Conservation (phyloP, 2,329 filamentous ascomycete genomes). For the Blastomyces gilchristii region DNA sequence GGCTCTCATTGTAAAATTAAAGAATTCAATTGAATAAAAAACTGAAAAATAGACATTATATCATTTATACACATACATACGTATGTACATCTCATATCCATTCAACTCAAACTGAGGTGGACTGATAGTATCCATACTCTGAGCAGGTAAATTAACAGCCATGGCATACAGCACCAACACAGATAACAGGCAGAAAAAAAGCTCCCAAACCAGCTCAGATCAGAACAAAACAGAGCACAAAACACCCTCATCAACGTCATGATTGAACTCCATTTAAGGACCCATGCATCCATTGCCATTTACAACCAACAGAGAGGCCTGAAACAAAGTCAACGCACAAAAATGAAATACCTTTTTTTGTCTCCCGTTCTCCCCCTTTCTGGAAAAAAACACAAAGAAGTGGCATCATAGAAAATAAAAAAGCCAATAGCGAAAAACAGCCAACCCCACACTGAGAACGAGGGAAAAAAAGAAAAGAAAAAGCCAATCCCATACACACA, state of each 20-base stretch:
- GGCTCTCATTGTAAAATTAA: too few species aligned
- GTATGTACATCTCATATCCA: neutral
- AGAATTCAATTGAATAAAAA: neutral
- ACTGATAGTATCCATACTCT: neutral
- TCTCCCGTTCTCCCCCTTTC: neutral
- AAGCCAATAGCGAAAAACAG: neutral
- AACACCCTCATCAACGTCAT: neutral
- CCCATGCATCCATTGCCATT: neutral
- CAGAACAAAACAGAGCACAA: neutral
- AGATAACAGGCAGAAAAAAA: neutral
- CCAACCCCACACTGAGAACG: neutral
- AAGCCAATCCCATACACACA: neutral
- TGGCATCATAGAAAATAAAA: neutral
- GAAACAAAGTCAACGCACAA: neutral
- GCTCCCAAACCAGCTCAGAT: neutral
- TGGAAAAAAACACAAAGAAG: neutral
- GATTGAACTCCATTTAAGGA: neutral
- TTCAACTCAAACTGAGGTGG: neutral
- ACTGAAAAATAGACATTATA: neutral
- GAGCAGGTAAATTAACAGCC: neutral
- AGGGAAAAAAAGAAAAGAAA: neutral
- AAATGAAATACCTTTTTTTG: neutral
- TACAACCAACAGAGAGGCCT: neutral
- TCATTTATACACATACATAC: slow-evolving; percentile 1
- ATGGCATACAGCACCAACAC: neutral